phyloP scores from a whole-genome alignment of 192 early-diverging fungal species.

The Entomortierella beljakovae region DNA sequence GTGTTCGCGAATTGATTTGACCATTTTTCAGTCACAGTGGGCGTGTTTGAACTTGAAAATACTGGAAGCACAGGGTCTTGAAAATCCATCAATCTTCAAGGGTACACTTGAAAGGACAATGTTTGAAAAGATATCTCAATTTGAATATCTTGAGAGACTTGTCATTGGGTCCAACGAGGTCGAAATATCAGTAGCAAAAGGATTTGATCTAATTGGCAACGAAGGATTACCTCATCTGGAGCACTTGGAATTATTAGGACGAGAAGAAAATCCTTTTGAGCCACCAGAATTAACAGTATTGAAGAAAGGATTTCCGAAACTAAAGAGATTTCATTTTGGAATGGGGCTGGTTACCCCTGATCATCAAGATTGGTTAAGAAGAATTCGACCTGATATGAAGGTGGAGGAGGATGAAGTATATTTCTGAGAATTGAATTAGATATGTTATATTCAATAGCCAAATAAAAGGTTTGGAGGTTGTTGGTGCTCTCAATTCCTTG shows the following conservation, averaged over 20 bases:
- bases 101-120: neutral
- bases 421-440: neutral
- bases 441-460: no score
- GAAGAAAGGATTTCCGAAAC: neutral
- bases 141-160: neutral
- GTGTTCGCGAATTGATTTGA: conserved; percentile 4
- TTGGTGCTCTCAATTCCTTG: no score
- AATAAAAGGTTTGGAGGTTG: no score
- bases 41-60: neutral
- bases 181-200: neutral
- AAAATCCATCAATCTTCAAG: neutral
- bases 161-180: conserved; percentile 11
- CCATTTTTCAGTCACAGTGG: conserved; percentile 1
- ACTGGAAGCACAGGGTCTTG: conserved; percentile 11
- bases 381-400: conserved; percentile 1
- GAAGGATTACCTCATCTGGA: neutral
- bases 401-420: conserved; percentile 4
- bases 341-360: neutral
- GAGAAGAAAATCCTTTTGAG: neutral
- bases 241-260: neutral
- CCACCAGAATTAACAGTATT: neutral
- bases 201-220: conserved; percentile 1
- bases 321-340: conserved; percentile 13
- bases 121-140: conserved; percentile 7
- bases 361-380: conserved; percentile 4